Evolutionary conservation across 1,139 yeast species (phyloP), one percentile per base, ranked within the genome.

Genomic region (Candida sanyaensis): DNA sequence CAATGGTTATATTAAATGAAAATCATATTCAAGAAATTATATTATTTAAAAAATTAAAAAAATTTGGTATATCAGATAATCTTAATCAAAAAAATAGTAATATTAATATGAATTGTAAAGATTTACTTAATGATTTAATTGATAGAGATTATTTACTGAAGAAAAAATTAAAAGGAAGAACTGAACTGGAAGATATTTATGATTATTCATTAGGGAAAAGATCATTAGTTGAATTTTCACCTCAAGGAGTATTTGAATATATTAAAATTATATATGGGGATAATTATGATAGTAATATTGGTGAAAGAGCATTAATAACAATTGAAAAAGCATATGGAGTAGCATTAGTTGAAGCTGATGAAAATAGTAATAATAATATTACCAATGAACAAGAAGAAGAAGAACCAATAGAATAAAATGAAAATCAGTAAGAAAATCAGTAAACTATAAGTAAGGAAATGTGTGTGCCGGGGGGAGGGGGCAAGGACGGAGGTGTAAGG

Each of bases 141-240:
- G 64, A 57, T 50, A 55, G 56, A 37, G 75, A 71, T n/a, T 75
- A 74, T 51, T 42, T 75, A 6, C 49, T 50, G 13, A 59, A 53
- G 40, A 64, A 60, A n/a, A 42, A 47, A 6, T 50, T 41, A 5
- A 45, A 43, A 7, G 58, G 57, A 2, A 37, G 48, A 5, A 41
- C 55, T 6, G 55, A 51, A 27, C 49, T 59, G 13, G 63, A 58
- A 13, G 57, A 55, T 12, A 49, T 53, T 9, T 52, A 54, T 7
- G 65, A 62, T 41, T 73, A 67, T 53, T 55, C 61, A 3, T 53
- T 75, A 33, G 79, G 79, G 0, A 56, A 62, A 40, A 55, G 76
- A 32, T 62, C 73, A 3, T 47, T 68, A 26, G 59, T 61, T 33
- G 80, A 75, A 54, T 69, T 73, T 46, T 55, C 60, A 4, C 73